phyloP scores from a whole-genome alignment of 1,284 basidiomycete genomes.

The Trametes polyzona region DNA sequence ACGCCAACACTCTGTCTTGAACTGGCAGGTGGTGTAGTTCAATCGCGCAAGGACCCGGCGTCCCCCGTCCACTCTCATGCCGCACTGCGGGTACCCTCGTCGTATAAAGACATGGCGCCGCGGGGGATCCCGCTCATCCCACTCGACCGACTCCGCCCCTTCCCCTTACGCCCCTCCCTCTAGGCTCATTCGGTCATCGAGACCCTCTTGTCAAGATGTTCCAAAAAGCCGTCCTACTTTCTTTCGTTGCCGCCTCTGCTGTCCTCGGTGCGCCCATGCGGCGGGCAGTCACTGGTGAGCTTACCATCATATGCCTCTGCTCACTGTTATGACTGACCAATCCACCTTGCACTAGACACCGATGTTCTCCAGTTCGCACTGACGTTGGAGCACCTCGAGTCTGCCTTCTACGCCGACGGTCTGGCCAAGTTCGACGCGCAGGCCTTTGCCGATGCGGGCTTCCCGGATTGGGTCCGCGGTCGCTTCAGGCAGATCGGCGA shows the following conservation, averaged over 20 bases:
- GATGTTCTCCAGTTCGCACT: constrained; percentile 59
- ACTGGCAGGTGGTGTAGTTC: neutral
- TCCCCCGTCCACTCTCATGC: neutral
- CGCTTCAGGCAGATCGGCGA: constrained; percentile 56
- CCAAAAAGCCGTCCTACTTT: neutral
- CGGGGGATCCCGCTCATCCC: neutral
- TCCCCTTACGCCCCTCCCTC: neutral
- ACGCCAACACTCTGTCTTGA: neutral
- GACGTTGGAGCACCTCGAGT: constrained; percentile 71
- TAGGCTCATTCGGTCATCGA: neutral
- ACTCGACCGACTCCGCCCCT: neutral
- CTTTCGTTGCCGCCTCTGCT: neutral
- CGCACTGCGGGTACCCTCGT: neutral
- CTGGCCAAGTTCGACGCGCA: constrained; percentile 47
- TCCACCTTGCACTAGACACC: constrained; percentile 35
- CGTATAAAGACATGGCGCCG: neutral
- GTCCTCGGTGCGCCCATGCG: constrained; percentile 1
- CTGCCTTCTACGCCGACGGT: constrained; percentile 59
- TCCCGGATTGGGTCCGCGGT: constrained; percentile 51
- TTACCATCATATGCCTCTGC: neutral
- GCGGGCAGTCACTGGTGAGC: neutral
- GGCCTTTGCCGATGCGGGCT: constrained; percentile 58
- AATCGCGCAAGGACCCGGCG: neutral
- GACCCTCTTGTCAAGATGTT: neutral
- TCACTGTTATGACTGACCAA: neutral